phyloP scores from a whole-genome alignment of 2,329 filamentous ascomycete species.

The Didymosphaeria variabile region DNA sequence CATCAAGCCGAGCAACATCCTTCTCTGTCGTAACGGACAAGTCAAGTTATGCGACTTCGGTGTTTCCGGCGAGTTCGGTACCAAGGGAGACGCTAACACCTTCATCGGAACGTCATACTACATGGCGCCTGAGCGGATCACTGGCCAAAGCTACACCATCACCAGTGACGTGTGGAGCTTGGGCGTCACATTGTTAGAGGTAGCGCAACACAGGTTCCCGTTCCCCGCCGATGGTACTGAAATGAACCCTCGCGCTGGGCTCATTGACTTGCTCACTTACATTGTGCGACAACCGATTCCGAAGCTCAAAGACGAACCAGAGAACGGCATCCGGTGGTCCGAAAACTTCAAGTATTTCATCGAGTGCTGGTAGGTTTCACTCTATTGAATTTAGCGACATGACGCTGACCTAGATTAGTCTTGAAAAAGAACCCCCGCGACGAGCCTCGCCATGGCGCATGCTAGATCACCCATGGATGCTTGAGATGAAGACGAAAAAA shows the following conservation, averaged over 20 bases:
- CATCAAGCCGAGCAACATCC: constrained; percentile 97
- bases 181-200: constrained; percentile 95
- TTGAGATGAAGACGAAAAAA: constrained; percentile 93
- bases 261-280: constrained; percentile 96
- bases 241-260: constrained; percentile 88
- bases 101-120: constrained; percentile 99
- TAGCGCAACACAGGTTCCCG: constrained; percentile 98
- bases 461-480: constrained; percentile 98
- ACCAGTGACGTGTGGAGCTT: constrained; percentile 99
- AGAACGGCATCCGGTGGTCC: constrained; percentile 90
- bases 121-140: constrained; percentile 98
- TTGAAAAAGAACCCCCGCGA: constrained; percentile 90
- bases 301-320: constrained; percentile 92
- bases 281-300: constrained; percentile 96
- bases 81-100: constrained; percentile 97
- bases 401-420: constrained; percentile 62
- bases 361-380: constrained; percentile 86
- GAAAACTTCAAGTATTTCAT: constrained; percentile 99
- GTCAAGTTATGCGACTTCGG: constrained; percentile 99
- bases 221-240: constrained; percentile 97
- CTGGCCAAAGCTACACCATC: constrained; percentile 96
- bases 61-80: constrained; percentile 96
- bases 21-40: constrained; percentile 85
- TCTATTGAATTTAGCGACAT: background rate
- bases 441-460: constrained; percentile 97